Percentiles rank a stretch among this genome's conserved stretches.
phyloP scores from a whole-genome alignment of 2,329 filamentous ascomycete species.

The Colletotrichum kahawae region DNA sequence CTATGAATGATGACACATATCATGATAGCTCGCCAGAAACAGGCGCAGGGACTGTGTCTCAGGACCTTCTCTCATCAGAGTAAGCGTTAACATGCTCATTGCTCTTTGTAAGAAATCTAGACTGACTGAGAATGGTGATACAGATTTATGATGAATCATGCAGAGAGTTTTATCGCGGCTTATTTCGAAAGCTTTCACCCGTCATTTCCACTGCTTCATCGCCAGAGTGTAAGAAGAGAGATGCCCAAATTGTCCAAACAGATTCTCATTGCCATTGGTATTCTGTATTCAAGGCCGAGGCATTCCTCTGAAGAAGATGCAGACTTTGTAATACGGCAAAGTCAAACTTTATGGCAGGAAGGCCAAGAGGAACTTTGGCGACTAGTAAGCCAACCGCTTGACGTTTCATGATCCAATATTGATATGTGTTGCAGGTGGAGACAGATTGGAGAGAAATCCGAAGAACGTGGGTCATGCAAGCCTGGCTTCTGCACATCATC shows the following conservation, averaged over 20 bases:
- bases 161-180: conserved; percentile 16
- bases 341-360: conserved; percentile 24
- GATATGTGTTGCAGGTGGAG: conserved; percentile 22
- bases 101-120: too few relatives aligned
- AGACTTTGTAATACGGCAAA: background rate
- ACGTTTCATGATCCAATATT: background rate
- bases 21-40: background rate
- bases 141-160: background rate
- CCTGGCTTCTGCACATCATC: conserved; percentile 33
- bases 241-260: conserved; percentile 6
- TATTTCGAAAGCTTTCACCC: conserved; percentile 29
- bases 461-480: conserved; percentile 31
- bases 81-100: background rate
- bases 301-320: conserved; percentile 8
- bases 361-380: conserved; percentile 16
- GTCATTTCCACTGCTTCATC: conserved; percentile 27
- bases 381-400: background rate
- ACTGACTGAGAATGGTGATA: background rate
- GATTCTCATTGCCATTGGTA: conserved; percentile 25
- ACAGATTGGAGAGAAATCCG: conserved; percentile 27
- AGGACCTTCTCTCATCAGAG: background rate
- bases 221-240: conserved; percentile 16
- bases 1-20: background rate
- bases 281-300: conserved; percentile 21
- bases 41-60: background rate